Percentiles rank a stretch among this genome's conserved stretches.
phyloP scores from a whole-genome alignment of 768 basidiomycete species.

The Tremella mesenterica region DNA sequence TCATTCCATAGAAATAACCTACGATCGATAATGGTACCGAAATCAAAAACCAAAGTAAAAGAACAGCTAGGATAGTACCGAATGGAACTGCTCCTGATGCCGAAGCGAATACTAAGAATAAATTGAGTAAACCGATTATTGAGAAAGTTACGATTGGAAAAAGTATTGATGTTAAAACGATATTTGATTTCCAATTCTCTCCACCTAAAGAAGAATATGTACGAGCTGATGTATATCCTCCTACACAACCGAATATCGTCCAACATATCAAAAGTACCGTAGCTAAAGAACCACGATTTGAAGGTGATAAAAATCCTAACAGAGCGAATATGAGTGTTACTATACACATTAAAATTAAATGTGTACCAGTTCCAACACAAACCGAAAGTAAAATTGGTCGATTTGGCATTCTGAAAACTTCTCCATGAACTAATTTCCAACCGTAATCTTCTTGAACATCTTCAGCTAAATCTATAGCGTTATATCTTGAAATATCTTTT shows the following conservation, averaged over 20 bases:
- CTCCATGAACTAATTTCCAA: conserved; percentile 95
- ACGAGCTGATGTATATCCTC: conserved; percentile 79
- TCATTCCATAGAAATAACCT: conserved; percentile 77
- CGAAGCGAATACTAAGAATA: conserved; percentile 72
- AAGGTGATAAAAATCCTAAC: conserved; percentile 86
- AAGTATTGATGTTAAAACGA: conserved; percentile 77
- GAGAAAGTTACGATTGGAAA: conserved; percentile 77
- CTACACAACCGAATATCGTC: conserved; percentile 86
- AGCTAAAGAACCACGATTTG: conserved; percentile 85
- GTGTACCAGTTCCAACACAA: conserved; percentile 82
- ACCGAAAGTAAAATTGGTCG: conserved; percentile 70
- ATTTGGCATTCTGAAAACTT: conserved; percentile 79
- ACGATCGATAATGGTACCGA: conserved; percentile 79
- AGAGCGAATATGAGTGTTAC: conserved; percentile 89
- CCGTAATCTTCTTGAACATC: conserved; percentile 97
- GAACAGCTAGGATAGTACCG: conserved; percentile 80
- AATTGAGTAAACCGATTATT: conserved; percentile 78
- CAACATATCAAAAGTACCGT: conserved; percentile 92
- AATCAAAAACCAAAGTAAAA: conserved; percentile 85
- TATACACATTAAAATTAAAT: conserved; percentile 73
- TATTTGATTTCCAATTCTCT: conserved; percentile 64
- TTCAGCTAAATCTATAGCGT: conserved; percentile 83
- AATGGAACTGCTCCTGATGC: conserved; percentile 96
- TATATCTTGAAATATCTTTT: conserved; percentile 90
- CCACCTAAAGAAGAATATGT: conserved; percentile 75